These are phyloP conservation scores for Kodamaea suecica DNA, from an alignment of 1,139 yeast genomes.

Conservation along the genomic window DNA sequence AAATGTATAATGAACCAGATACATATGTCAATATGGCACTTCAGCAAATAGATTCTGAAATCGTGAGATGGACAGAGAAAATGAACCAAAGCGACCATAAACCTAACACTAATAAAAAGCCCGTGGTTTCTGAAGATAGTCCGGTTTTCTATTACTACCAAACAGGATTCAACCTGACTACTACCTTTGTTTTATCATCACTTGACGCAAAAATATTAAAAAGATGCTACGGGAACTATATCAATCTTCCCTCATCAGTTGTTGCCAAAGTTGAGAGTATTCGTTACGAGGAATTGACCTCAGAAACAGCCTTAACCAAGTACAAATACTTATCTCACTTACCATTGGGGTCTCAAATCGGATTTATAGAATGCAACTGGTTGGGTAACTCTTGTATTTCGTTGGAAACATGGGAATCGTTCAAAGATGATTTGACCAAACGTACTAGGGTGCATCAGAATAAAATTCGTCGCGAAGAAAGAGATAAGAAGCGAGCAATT, in stretches of 20 bases:
- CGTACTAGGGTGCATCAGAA: conserved; percentile 53
- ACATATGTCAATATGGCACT: conserved; percentile 57
- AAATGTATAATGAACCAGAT: conserved; percentile 59
- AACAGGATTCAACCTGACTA: conserved; percentile 65
- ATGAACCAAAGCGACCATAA: conserved; percentile 4
- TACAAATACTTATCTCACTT: conserved; percentile 76
- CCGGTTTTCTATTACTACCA: conserved; percentile 54
- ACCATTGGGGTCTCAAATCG: conserved; percentile 82
- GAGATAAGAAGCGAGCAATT: conserved; percentile 58
- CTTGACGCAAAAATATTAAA: conserved; percentile 74
- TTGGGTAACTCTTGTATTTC: conserved; percentile 38
- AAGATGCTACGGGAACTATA: conserved; percentile 57
- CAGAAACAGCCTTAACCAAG: conserved; percentile 52
- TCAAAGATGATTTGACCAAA: conserved; percentile 57
- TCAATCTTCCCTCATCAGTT: conserved; percentile 63
- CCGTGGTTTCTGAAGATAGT: conserved; percentile 1
- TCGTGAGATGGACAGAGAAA: conserved; percentile 35
- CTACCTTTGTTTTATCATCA: conserved; percentile 68
- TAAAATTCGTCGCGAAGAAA: conserved; percentile 64
- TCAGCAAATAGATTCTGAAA: conserved; percentile 46
- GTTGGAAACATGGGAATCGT: conserved; percentile 51
- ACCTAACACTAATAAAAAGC: background rate
- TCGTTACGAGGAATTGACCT: conserved; percentile 56
- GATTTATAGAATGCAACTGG: conserved; percentile 89
- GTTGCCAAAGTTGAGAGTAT: conserved; percentile 68